Evolutionary conservation across 1,139 yeast genomes (phyloP), one percentile per base, ranked within the genome.

Genomic region (Geotrichum aggregatum): DNA sequence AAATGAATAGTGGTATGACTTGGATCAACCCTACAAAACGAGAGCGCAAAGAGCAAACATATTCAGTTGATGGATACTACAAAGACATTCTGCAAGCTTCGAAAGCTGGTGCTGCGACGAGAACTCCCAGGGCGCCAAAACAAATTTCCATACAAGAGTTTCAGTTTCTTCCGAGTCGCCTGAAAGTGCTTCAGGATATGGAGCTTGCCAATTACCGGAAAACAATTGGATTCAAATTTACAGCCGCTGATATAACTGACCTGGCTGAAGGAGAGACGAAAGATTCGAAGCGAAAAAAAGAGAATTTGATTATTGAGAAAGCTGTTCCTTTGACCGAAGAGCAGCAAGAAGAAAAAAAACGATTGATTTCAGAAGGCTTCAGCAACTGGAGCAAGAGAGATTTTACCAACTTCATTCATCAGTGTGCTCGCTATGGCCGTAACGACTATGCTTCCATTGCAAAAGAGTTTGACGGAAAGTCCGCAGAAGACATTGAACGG

Each of bases 1-100:
- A 59, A 19, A 22, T 53, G 18, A 41, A 53, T 18, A 22, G 46
- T 52, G 50, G 48, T 18, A 49, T 44, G 49, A 52, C 50, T 47
- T 89, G 96, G 96, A 84, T 89, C 45, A 87, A 88, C 61, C 96
- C 96, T 0, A 76, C 92, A 3, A 85, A 87, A 64, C 79, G 98
- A 65, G 95, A 91, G 64, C 76, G 98, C 56, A 87, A 87, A 59
- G 96, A 88, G 61, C 89, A 84, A 61, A 54, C 55, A 2, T 91
- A 92, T 65, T 85, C 95, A 0, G 82, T 91, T 47, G 97, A 91
- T 68, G 87, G 83, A 47, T 89, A 89, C 66, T 89, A 88, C 65
- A 88, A 87, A 63, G 96, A 87, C 60, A 87, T 87, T 38, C 66
- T 85, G 62, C 80, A 63, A 60, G 60, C 41, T 19, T 43, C 36